A percentile compares a stretch with the other conserved stretches of the same genome.
These are phyloP conservation scores for Syzygium aqueum DNA, from an alignment of 345 rosid species.

Conservation along the genomic window DNA sequence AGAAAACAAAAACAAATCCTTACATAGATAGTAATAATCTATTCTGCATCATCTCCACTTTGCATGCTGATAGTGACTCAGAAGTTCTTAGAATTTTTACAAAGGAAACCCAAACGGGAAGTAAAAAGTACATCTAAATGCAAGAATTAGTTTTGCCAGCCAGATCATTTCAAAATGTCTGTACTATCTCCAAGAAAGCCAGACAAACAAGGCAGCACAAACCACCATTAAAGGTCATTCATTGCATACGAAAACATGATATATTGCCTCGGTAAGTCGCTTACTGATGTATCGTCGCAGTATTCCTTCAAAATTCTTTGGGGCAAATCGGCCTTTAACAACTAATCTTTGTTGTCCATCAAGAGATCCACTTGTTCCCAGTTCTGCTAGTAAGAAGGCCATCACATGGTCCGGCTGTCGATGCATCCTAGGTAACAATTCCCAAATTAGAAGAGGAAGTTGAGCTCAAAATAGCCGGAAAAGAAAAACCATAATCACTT, in stretches of 20 bases:
- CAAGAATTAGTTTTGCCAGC: neutral
- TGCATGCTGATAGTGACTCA: neutral
- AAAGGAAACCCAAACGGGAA: neutral
- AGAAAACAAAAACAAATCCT: neutral
- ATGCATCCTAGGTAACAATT: constrained; percentile 57
- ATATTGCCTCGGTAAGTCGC: constrained; percentile 5
- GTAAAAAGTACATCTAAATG: neutral
- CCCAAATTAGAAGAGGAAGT: neutral
- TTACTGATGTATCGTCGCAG: constrained; percentile 82
- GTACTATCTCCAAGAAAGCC: neutral
- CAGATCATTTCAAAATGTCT: neutral
- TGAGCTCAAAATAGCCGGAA: neutral
- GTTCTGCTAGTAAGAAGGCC: constrained; percentile 84
- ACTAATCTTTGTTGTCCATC: constrained; percentile 92
- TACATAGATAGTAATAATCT: neutral
- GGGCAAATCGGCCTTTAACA: constrained; percentile 89
- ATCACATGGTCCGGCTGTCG: constrained; percentile 92
- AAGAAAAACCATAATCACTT: neutral
- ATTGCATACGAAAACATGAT: neutral
- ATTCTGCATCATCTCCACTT: neutral
- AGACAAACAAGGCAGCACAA: neutral
- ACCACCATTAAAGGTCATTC: neutral
- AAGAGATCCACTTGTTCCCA: constrained; percentile 95
- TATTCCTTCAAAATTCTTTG: constrained; percentile 85
- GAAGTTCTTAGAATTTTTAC: neutral